Conservation (phyloP, 306 rosid species). For the Gastrolobium bilobum region DNA sequence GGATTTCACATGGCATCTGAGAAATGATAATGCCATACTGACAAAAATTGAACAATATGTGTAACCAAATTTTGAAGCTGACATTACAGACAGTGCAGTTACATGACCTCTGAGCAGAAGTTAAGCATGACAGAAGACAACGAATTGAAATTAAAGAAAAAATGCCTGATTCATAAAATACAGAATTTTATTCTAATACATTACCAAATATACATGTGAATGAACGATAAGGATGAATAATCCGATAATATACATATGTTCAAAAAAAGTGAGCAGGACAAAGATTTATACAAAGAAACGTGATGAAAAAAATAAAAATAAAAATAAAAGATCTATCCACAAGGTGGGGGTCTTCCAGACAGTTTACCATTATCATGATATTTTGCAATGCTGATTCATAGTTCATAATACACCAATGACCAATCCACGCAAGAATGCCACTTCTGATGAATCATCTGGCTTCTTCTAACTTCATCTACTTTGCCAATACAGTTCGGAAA, state of each 20-base stretch:
- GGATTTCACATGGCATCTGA: too few species aligned
- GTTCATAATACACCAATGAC: constrained; percentile 20
- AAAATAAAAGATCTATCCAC: neutral
- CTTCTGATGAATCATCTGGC: constrained; percentile 11
- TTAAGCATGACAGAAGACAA: too few species aligned
- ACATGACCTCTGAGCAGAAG: too few species aligned
- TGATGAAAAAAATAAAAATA: too few species aligned
- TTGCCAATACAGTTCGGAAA: neutral
- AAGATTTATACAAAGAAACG: constrained; percentile 16
- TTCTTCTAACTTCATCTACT: constrained; percentile 27
- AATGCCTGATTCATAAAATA: constrained; percentile 19
- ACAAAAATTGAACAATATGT: too few species aligned
- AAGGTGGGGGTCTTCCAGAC: constrained; percentile 12
- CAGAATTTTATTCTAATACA: neutral
- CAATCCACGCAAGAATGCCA: constrained; percentile 25
- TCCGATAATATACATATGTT: constrained; percentile 37
- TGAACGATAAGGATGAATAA: constrained; percentile 13
- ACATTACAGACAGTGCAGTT: too few species aligned
- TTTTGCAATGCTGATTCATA: constrained; percentile 18
- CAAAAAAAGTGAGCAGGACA: constrained; percentile 1
- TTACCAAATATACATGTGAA: constrained; percentile 32
- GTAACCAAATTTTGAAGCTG: too few species aligned
- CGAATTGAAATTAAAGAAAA: neutral
- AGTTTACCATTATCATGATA: neutral
- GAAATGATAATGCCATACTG: too few species aligned